These are phyloP conservation scores for Stephania cephalantha DNA, from an alignment of 164 flowering plant genomes.

Conservation along the genomic window DNA sequence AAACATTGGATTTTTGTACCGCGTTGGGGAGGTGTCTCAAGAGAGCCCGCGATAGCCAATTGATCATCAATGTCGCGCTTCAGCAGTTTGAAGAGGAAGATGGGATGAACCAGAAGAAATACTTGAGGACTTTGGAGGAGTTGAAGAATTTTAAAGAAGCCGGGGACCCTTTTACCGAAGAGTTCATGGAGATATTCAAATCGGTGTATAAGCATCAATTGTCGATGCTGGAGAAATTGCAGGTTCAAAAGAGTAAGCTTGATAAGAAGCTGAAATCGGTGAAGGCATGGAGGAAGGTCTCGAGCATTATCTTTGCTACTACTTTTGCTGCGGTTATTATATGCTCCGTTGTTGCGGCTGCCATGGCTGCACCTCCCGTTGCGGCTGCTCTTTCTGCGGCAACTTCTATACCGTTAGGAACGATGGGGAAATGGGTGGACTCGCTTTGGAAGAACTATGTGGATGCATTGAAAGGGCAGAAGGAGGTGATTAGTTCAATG, in stretches of 20 bases:
- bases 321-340: conserved; percentile 62
- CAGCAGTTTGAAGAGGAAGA: conserved; percentile 56
- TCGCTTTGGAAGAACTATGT: conserved; percentile 64
- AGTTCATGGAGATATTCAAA: conserved; percentile 47
- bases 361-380: conserved; percentile 75
- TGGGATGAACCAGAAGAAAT: conserved; percentile 21
- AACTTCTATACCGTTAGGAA: conserved; percentile 66
- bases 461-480: conserved; percentile 48
- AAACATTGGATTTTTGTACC: conserved; percentile 68
- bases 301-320: conserved; percentile 57
- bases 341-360: conserved; percentile 84
- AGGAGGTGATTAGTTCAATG: conserved; percentile 56
- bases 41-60: conserved; percentile 57
- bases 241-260: conserved; percentile 45
- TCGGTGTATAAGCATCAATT: conserved; percentile 51
- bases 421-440: conserved; percentile 78
- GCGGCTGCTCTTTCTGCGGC: conserved; percentile 74
- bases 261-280: conserved; percentile 55
- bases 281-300: conserved; percentile 61
- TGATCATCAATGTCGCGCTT: conserved; percentile 53
- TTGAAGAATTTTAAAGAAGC: conserved; percentile 51
- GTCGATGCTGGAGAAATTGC: conserved; percentile 54
- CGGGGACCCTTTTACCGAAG: conserved; percentile 66
- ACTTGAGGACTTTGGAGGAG: conserved; percentile 43
- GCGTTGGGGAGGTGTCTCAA: conserved; percentile 58